Evolutionary conservation across 306 rosid species (phyloP).

Genomic region (Trifolium fragiferum): DNA sequence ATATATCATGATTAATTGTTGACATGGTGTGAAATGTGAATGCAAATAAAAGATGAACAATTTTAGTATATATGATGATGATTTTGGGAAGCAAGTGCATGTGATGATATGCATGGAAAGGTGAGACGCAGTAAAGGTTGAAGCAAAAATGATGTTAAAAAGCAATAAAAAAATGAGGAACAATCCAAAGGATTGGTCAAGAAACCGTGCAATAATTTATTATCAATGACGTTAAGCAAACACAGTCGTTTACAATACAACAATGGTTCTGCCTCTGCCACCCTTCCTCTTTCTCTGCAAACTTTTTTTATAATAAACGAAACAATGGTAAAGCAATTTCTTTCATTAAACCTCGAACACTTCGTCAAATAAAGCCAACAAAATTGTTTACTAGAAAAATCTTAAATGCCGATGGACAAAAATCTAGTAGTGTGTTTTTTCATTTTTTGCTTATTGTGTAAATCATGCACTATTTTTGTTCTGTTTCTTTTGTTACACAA

Average conservation of each 20-base stretch:
- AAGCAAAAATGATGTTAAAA: slow-evolving; percentile 44
- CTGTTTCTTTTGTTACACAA: slow-evolving; percentile 34
- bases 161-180: slow-evolving; percentile 43
- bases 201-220: slow-evolving; percentile 63
- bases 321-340: slow-evolving; percentile 39
- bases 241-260: slow-evolving; percentile 50
- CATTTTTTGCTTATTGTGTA: slow-evolving; percentile 9
- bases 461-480: slow-evolving; percentile 17
- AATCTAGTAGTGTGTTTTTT: no score
- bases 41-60: slow-evolving; percentile 3
- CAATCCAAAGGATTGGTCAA: slow-evolving; percentile 66
- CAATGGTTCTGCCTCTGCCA: slow-evolving; percentile 45
- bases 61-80: background rate
- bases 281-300: slow-evolving; percentile 31
- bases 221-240: slow-evolving; percentile 65
- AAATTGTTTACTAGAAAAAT: no score
- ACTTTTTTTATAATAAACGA: slow-evolving; percentile 53
- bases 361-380: background rate
- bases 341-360: slow-evolving; percentile 53
- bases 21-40: slow-evolving; percentile 16
- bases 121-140: slow-evolving; percentile 57
- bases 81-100: slow-evolving; percentile 59
- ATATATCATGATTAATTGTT: background rate
- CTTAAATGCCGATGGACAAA: no score
- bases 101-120: slow-evolving; percentile 83